Conservation (phyloP, 306 rosid genomes). For the Arachis hypogaea region DNA sequence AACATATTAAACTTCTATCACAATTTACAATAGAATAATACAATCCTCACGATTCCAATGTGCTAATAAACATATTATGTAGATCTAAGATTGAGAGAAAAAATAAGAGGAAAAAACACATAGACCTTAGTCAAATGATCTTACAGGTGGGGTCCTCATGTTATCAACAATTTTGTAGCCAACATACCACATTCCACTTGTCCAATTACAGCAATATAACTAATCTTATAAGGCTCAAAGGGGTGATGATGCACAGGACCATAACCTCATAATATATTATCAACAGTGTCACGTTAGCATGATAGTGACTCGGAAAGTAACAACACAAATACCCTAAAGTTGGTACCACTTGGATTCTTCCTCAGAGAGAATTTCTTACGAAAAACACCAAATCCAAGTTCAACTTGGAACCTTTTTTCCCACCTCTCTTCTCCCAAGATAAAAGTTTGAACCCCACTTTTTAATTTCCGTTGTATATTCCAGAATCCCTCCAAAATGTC, state of each 20-base stretch:
- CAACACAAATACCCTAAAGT: conserved; percentile 39
- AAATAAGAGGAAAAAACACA: neutral
- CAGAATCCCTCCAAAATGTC: conserved; percentile 37
- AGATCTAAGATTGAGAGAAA: conserved; percentile 1
- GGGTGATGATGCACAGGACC: conserved; percentile 31
- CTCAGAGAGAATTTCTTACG: neutral
- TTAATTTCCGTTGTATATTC: conserved; percentile 47
- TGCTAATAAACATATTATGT: neutral
- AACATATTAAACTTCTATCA: too few relatives aligned
- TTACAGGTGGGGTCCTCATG: conserved; percentile 41
- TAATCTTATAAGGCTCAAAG: conserved; percentile 18
- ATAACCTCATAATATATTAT: conserved; percentile 28
- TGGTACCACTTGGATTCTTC: conserved; percentile 44
- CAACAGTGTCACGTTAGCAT: conserved; percentile 6
- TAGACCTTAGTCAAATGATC: conserved; percentile 33
- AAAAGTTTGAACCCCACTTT: conserved; percentile 37
- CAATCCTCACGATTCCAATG: neutral
- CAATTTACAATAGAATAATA: conserved; percentile 12
- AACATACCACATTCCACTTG: conserved; percentile 42
- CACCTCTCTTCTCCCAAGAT: conserved; percentile 7
- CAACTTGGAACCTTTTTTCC: conserved; percentile 22
- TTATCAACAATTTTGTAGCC: conserved; percentile 21
- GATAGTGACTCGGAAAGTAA: conserved; percentile 48
- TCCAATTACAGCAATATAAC: conserved; percentile 4
- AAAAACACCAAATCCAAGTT: neutral